These are phyloP conservation scores for Blastomyces parvus DNA, from an alignment of 2,329 filamentous ascomycete genomes.

Conservation along the genomic window DNA sequence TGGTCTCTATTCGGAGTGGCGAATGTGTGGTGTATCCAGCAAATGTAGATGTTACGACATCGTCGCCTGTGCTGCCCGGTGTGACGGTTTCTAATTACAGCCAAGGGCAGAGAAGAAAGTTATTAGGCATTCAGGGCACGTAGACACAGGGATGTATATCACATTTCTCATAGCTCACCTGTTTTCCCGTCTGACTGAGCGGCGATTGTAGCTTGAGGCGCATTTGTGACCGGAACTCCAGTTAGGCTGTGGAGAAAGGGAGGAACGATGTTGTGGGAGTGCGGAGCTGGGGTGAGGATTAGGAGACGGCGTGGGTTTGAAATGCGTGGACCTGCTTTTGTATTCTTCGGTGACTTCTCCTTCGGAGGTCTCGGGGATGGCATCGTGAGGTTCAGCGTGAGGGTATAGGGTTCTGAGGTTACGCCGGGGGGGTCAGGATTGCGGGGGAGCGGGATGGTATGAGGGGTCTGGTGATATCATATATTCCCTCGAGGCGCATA, in stretches of 20 bases:
- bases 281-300: conserved; percentile 30
- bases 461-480: not conserved
- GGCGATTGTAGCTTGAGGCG: conserved; percentile 13
- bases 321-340: conserved; percentile 20
- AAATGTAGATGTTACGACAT: conserved; percentile 25
- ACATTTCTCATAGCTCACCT: not conserved
- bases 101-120: not conserved
- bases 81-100: not conserved
- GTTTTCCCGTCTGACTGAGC: not conserved
- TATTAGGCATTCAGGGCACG: not conserved
- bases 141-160: not conserved
- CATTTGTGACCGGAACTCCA: conserved; percentile 22
- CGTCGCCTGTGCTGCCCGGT: conserved; percentile 4
- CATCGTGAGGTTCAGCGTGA: not conserved
- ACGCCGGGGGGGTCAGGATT: not conserved
- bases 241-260: conserved; percentile 31
- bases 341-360: conserved; percentile 11
- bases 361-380: conserved; percentile 7
- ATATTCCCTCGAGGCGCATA: not conserved
- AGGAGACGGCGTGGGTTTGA: conserved; percentile 35
- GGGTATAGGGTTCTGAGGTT: not conserved
- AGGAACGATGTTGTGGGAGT: conserved; percentile 30
- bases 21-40: conserved; percentile 40
- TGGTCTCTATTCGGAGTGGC: conserved; percentile 33
- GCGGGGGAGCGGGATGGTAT: conserved; percentile 5